Conservation (phyloP, 2,329 filamentous ascomycete species). For the Xylariaceae sp. region DNA sequence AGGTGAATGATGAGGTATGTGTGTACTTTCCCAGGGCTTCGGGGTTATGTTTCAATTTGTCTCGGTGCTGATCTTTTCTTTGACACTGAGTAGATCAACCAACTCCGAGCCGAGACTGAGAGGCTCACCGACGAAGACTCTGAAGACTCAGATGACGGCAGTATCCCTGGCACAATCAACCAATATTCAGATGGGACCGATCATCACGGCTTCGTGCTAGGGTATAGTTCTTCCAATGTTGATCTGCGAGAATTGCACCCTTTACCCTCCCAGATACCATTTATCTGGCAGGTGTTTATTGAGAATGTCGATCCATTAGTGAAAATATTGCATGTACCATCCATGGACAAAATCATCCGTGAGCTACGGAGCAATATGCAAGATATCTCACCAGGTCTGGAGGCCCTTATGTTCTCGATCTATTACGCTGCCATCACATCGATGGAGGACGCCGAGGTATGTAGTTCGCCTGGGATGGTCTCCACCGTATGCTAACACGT, state of each 20-base stretch:
- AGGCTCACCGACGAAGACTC: constrained; percentile 55
- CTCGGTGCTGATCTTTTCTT: constrained; percentile 7
- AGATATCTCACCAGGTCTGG: constrained; percentile 57
- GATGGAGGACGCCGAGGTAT: constrained; percentile 62
- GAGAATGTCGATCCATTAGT: constrained; percentile 75
- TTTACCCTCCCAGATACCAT: constrained; percentile 63
- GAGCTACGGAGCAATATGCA: constrained; percentile 62
- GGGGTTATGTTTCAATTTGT: neutral
- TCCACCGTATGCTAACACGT: constrained; percentile 15
- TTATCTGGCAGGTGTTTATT: constrained; percentile 71
- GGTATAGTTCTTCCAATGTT: constrained; percentile 71
- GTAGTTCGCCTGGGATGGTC: constrained; percentile 4
- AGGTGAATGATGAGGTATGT: constrained; percentile 71
- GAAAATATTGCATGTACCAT: constrained; percentile 72
- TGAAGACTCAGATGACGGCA: constrained; percentile 64
- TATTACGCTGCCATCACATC: constrained; percentile 62
- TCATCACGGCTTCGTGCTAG: constrained; percentile 73
- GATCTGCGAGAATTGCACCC: constrained; percentile 68
- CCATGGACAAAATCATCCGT: constrained; percentile 63
- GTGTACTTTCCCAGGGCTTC: neutral
- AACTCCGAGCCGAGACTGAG: constrained; percentile 54
- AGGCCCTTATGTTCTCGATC: constrained; percentile 66
- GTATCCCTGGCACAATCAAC: constrained; percentile 47
- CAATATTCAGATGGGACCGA: constrained; percentile 44
- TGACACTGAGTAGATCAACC: constrained; percentile 22